Base-by-base conservation (phyloP, 1,284 basidiomycete species). In the Cutaneotrichosporon arboriforme region DNA sequence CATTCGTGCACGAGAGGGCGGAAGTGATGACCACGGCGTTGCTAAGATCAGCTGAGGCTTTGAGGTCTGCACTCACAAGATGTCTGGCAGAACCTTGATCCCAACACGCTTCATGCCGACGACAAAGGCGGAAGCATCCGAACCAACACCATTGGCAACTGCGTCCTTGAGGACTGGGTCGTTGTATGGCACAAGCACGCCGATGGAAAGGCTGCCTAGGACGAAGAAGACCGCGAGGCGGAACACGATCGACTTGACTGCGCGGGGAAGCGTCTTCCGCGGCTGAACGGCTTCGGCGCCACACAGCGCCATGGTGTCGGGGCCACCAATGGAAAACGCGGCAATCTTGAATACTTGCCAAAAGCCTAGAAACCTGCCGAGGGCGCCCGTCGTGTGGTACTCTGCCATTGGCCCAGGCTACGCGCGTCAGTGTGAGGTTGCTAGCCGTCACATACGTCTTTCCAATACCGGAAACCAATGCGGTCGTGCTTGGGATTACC, bases 211-310 rank as follows among this genome's bases (percentile, higher is more conserved):
- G 1, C 40, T 31, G 34, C 49, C 49, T 13, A 42, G 40, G 33
- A 43, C 34, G 34, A 43, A 12, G 57, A 83, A 76, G 68, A 85
- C 67, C 49, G 77, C 78, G 60, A 92, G 88, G 65, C 86, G 84
- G 61, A 84, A 77, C 69, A 85, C 86, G 23, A 91, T 87, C 35
- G 84, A 78, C 57, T 80, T 79, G 72, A 86, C 84, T 2, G 88
- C 88, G 64, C 84, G 85, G 35, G 84, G 80, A 54, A 91, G 84
- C 65, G 87, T 88, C 18, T 82, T 80, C 38, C 85, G 81, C 4
- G 69, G 69, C 35, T 67, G 60, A 4, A 51, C 49, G 13, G 64
- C 60, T 46, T 71, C 69, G 7, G 62, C 65, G 0, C 66, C 59
- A 18, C 63, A 57, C 53, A 63, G 56, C 9, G 60, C 61, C 51